A percentile compares a stretch with the other conserved stretches of the same genome.
These are phyloP conservation scores for Urochloa ruziziensis DNA, from an alignment of 176 grass and related monocot genomes.

Conservation along the genomic window DNA sequence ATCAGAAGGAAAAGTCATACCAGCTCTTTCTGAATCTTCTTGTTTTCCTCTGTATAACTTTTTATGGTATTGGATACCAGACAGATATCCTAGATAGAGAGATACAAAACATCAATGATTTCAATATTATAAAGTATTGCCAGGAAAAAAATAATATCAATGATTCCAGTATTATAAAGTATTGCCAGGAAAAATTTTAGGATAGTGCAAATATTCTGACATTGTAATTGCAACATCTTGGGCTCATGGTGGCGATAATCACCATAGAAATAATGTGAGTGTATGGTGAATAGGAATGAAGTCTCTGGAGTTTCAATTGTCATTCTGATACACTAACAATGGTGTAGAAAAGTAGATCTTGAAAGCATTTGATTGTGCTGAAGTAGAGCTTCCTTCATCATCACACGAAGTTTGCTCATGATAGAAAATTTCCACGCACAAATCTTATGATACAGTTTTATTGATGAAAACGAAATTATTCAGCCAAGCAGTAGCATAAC, in stretches of 20 bases:
- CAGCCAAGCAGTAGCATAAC: background rate
- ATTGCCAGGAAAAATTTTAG: background rate
- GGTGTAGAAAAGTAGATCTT: background rate
- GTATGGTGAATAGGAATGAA: background rate
- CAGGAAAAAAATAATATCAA: background rate
- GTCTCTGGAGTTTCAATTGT: background rate
- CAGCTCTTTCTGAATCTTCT: slow-evolving; percentile 67
- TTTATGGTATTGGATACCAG: slow-evolving; percentile 39
- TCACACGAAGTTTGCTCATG: background rate
- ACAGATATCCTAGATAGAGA: slow-evolving; percentile 47
- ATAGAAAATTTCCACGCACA: background rate
- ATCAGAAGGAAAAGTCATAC: slow-evolving; percentile 34
- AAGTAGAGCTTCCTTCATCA: background rate
- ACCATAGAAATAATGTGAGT: background rate
- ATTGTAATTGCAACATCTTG: background rate
- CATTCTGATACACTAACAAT: background rate
- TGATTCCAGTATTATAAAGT: no score
- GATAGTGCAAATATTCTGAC: background rate
- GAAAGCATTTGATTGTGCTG: background rate
- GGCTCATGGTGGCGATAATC: background rate
- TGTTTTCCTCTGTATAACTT: slow-evolving; percentile 58
- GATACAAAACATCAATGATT: background rate
- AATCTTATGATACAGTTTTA: background rate
- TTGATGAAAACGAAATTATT: background rate
- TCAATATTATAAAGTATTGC: no score